Conservation (phyloP, 345 rosid genomes). For the Euphorbia lathyris region DNA sequence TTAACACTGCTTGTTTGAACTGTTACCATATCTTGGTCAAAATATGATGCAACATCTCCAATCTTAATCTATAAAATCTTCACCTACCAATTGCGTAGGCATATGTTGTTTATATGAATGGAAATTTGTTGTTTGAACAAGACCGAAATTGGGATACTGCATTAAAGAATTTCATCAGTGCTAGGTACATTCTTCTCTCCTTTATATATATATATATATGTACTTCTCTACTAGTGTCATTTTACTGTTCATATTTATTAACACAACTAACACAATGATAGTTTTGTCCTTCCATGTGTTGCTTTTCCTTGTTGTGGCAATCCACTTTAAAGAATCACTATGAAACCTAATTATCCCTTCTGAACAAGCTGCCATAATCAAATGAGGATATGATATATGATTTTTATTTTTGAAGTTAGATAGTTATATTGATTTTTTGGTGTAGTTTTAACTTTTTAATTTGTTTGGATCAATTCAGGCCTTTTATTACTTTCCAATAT, state of each 20-base stretch:
- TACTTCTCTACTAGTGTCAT: not conserved
- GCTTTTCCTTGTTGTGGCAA: not conserved
- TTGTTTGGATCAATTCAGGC: not conserved
- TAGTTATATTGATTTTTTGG: not conserved
- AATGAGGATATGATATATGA: not conserved
- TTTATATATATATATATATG: not conserved
- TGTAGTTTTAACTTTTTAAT: not conserved
- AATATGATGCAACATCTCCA: not conserved
- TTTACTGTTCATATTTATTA: not conserved
- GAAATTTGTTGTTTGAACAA: slow-evolving; percentile 89
- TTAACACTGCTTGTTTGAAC: slow-evolving; percentile 3
- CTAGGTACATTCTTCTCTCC: slow-evolving; percentile 57
- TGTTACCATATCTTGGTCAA: slow-evolving; percentile 6
- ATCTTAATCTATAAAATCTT: slow-evolving; percentile 6
- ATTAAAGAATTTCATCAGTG: slow-evolving; percentile 76
- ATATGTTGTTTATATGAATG: slow-evolving; percentile 98
- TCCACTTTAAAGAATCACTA: slow-evolving; percentile 2
- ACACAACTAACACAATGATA: not conserved
- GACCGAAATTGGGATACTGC: slow-evolving; percentile 93
- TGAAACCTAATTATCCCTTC: not conserved
- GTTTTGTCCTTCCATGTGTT: not conserved
- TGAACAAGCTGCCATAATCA: not conserved
- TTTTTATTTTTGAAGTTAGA: not conserved
- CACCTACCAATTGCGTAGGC: slow-evolving; percentile 47
- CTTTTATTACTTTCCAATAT: not conserved